Base-by-base conservation (phyloP, 2,329 filamentous ascomycete species). In the Colletotrichum destructivum region DNA sequence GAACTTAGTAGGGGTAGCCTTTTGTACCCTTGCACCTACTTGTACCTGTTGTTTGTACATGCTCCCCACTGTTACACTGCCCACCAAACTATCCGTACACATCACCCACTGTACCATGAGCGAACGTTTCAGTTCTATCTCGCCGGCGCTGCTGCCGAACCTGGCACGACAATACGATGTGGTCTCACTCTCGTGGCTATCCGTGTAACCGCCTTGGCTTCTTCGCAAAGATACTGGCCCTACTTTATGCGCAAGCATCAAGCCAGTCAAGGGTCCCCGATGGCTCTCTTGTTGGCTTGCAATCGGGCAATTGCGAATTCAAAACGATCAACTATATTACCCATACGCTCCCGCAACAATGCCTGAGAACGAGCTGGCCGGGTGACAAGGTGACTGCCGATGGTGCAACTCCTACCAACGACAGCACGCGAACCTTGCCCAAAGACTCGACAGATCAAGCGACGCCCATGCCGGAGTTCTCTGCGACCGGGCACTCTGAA, bases 271-370 rank as follows among this genome's bases (percentile, higher is more conserved):
- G 2, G 12, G 11, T n/a, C 7, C 4, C 13, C 2, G 26, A 61
- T 23, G 16, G 31, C n/a, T 13, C n/a, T 44, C 15, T 9, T 11
- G 15, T 44, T 9, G 31, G n/a, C 26, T 38, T n/a, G 7, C 61
- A 56, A 35, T 9, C 35, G 7, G 16, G 21, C 26, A 49, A 46
- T 12, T 91, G 89, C 82, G 87, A 88, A 75, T 86, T 83, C 65
- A 88, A 89, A 75, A 94, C 92, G 1, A 90, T 94, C 78, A 95
- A 96, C 81, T 94, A 95, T 81, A 94, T 96, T 73, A 95, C 93
- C 13, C 92, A 95, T 76, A 90, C 89, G 2, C 83, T 95, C 49
- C 92, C 92, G 13, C 92, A 94, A 79, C 92, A 93, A 83, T 96
- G 93, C 78, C 84, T 94, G 26, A 89, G 88, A 60, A 90, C 89